Conservation (phyloP, 768 basidiomycete species). For the Roridomyces roridus region DNA sequence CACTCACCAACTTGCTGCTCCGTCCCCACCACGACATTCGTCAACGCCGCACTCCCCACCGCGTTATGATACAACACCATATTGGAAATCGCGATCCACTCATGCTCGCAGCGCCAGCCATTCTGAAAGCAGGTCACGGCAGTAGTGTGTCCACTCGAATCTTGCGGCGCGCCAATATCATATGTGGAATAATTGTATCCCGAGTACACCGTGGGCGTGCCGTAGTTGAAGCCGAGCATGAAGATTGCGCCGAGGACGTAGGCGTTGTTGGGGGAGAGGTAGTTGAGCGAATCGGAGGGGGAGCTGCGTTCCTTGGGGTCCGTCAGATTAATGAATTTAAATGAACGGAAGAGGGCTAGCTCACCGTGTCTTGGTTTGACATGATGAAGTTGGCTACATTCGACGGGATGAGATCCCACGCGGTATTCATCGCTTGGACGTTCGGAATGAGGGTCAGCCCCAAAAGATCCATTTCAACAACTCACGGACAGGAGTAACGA, state of each 20-base stretch:
- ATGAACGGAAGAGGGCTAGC: not conserved
- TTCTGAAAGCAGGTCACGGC: constrained; percentile 29
- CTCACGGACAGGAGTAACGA: constrained; percentile 14
- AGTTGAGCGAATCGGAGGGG: constrained; percentile 15
- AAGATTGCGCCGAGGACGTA: constrained; percentile 18
- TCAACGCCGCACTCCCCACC: constrained; percentile 36
- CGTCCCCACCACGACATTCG: constrained; percentile 34
- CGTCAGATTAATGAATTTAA: not conserved
- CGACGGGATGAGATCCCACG: constrained; percentile 14
- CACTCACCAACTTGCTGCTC: constrained; percentile 20
- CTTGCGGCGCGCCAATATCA: constrained; percentile 17
- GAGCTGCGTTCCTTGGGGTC: constrained; percentile 13
- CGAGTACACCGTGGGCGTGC: constrained; percentile 19
- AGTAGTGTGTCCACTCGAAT: constrained; percentile 27
- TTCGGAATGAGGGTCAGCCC: too few species aligned
- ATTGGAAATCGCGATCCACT: constrained; percentile 45
- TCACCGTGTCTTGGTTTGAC: constrained; percentile 19
- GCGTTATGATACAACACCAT: constrained; percentile 46
- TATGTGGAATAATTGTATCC: constrained; percentile 10
- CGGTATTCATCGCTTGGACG: constrained; percentile 17
- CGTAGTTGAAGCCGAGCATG: constrained; percentile 19
- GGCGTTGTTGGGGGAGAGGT: constrained; percentile 8
- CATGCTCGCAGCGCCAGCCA: constrained; percentile 23
- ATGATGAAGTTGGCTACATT: constrained; percentile 17
- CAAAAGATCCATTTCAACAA: too few species aligned